These are phyloP conservation scores for Colletotrichum echinochloae DNA, from an alignment of 2,329 filamentous ascomycete genomes.

Conservation along the genomic window DNA sequence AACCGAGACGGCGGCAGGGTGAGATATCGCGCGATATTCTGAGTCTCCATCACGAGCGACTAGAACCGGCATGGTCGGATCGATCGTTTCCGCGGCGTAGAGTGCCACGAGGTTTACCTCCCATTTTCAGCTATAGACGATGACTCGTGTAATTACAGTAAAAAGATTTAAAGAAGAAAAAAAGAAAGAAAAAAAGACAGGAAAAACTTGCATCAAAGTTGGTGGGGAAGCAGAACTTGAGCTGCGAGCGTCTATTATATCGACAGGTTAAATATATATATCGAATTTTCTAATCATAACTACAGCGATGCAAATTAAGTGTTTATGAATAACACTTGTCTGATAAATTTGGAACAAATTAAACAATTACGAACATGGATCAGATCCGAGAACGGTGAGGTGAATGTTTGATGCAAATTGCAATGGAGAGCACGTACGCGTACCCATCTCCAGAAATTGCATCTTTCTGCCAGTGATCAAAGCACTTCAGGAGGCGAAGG, in stretches of 20 bases:
- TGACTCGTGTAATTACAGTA: too few relatives aligned
- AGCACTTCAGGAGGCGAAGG: conserved; percentile 18
- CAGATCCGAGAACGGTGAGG: background rate
- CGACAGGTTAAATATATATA: conserved; percentile 20
- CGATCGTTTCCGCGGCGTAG: background rate
- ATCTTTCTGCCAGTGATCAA: background rate
- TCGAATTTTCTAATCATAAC: background rate
- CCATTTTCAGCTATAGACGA: too few relatives aligned
- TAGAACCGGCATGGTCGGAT: background rate
- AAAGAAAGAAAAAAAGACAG: too few relatives aligned
- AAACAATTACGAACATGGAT: background rate
- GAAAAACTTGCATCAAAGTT: too few relatives aligned
- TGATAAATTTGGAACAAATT: background rate
- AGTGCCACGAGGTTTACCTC: too few relatives aligned
- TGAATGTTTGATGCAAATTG: background rate
- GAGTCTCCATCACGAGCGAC: background rate
- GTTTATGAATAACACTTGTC: background rate
- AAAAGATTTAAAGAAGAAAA: too few relatives aligned
- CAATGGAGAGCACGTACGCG: background rate
- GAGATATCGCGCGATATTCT: background rate
- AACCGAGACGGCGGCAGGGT: background rate
- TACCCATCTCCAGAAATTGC: background rate
- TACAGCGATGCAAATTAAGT: too few relatives aligned
- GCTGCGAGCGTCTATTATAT: too few relatives aligned
- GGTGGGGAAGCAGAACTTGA: background rate